A percentile compares a stretch with the other conserved stretches of the same genome.
phyloP scores from a whole-genome alignment of 768 basidiomycete species.

The Mycena kentingensis region DNA sequence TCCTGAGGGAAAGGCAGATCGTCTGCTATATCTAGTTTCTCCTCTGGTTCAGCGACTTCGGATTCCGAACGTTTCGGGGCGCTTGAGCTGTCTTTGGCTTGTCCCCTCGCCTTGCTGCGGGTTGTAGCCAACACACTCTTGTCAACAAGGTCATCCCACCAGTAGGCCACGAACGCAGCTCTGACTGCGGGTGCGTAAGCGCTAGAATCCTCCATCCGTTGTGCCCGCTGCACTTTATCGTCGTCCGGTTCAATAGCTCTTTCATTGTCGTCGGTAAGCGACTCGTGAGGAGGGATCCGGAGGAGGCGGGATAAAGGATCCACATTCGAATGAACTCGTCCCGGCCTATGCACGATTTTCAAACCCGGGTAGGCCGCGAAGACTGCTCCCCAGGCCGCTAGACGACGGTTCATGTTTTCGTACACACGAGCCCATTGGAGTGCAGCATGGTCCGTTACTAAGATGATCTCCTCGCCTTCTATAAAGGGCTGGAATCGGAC shows the following conservation, averaged over 20 bases:
- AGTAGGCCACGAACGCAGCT: neutral
- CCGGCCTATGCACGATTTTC: constrained; percentile 31
- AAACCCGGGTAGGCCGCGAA: constrained; percentile 30
- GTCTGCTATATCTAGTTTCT: neutral
- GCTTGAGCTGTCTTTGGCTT: neutral
- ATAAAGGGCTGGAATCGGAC: no score
- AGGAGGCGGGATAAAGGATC: constrained; percentile 8
- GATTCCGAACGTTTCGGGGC: neutral
- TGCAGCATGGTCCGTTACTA: constrained; percentile 19
- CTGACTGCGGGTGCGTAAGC: neutral
- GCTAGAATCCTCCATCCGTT: neutral
- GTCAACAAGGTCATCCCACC: neutral
- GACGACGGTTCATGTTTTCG: constrained; percentile 22
- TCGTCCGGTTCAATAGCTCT: neutral
- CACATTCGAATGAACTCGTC: constrained; percentile 30
- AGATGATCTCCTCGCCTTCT: no score
- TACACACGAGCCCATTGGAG: constrained; percentile 17
- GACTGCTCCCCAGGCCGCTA: constrained; percentile 31
- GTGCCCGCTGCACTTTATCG: neutral
- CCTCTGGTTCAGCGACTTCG: neutral
- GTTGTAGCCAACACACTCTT: neutral
- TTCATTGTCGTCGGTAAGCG: neutral
- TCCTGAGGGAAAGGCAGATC: neutral
- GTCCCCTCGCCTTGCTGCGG: neutral
- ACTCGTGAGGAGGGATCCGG: neutral